Evolutionary conservation across 192 early-diverging fungal genomes (phyloP).

Genomic region (Funneliformis mosseae): DNA sequence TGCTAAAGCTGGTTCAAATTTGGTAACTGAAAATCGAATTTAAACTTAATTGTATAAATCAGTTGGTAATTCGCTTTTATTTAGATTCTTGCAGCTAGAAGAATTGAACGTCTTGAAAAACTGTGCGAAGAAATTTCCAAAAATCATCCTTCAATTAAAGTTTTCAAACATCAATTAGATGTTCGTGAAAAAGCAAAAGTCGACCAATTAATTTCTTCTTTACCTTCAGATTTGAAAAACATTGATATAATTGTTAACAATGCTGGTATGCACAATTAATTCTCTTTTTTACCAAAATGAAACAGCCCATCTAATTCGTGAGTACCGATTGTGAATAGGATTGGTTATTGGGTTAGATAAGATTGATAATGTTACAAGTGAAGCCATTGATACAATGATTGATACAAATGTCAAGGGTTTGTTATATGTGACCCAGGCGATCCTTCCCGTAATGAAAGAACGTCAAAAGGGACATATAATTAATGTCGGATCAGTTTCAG

Average conservation of each 20-base stretch:
- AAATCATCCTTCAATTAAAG: slow-evolving; percentile 53
- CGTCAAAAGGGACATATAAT: slow-evolving; percentile 75
- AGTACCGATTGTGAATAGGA: slow-evolving; percentile 37
- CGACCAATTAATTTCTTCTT: slow-evolving; percentile 43
- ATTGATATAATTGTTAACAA: slow-evolving; percentile 90
- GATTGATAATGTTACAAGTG: slow-evolving; percentile 57
- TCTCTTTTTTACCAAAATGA: background rate
- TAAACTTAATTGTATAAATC: too few relatives aligned
- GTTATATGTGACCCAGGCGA: slow-evolving; percentile 73
- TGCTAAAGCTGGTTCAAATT: slow-evolving; percentile 61
- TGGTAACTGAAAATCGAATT: too few relatives aligned
- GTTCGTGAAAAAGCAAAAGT: slow-evolving; percentile 64
- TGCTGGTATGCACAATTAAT: slow-evolving; percentile 54
- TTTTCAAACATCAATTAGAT: slow-evolving; percentile 70
- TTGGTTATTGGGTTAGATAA: slow-evolving; percentile 73
- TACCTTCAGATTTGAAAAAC: slow-evolving; percentile 58
- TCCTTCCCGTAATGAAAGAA: slow-evolving; percentile 76
- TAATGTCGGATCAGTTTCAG: slow-evolving; percentile 82
- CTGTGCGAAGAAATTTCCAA: slow-evolving; percentile 54
- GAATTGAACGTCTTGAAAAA: slow-evolving; percentile 61
- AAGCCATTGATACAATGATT: slow-evolving; percentile 76
- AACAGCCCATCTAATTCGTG: background rate
- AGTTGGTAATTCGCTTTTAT: background rate
- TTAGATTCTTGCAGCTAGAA: slow-evolving; percentile 66
- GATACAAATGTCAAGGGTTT: slow-evolving; percentile 93